Conservation (phyloP, 495 filamentous ascomycete genomes). For the Lepidopterella palustris region DNA sequence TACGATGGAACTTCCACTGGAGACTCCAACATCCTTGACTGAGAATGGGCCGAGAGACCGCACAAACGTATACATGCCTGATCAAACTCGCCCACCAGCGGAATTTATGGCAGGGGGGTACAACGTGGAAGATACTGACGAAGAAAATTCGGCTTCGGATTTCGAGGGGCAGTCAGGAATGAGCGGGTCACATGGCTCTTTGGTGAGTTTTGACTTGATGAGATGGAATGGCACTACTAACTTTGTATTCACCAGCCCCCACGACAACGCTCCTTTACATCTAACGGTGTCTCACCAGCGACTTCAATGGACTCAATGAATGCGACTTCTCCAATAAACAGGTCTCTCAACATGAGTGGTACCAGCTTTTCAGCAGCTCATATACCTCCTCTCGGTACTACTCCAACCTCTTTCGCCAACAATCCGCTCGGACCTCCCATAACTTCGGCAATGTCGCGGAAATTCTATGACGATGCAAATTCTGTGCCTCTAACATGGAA, state of each 20-base stretch:
- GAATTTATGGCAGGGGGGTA: conserved; percentile 86
- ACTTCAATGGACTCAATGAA: conserved; percentile 87
- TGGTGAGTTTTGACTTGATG: conserved; percentile 41
- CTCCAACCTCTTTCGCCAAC: conserved; percentile 61
- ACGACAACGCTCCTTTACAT: conserved; percentile 51
- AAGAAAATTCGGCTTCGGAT: conserved; percentile 90
- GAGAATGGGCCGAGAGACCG: conserved; percentile 84
- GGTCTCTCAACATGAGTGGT: conserved; percentile 41
- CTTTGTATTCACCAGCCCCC: conserved; percentile 7
- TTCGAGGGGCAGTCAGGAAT: conserved; percentile 57
- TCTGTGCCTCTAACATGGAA: conserved; percentile 78
- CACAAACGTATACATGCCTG: conserved; percentile 78
- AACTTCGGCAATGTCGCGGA: conserved; percentile 60
- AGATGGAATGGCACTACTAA: not conserved
- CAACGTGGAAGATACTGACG: conserved; percentile 50
- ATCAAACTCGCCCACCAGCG: conserved; percentile 84
- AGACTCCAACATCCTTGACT: conserved; percentile 72
- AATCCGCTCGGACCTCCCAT: conserved; percentile 48
- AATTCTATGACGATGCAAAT: conserved; percentile 78
- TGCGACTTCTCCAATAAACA: conserved; percentile 45
- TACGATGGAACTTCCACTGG: conserved; percentile 87
- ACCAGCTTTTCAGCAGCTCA: conserved; percentile 43
- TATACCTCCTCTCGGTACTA: conserved; percentile 52
- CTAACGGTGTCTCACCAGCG: conserved; percentile 77
- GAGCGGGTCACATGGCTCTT: conserved; percentile 52